Conservation (phyloP, 768 basidiomycete species). For the Agrocybe pediades region DNA sequence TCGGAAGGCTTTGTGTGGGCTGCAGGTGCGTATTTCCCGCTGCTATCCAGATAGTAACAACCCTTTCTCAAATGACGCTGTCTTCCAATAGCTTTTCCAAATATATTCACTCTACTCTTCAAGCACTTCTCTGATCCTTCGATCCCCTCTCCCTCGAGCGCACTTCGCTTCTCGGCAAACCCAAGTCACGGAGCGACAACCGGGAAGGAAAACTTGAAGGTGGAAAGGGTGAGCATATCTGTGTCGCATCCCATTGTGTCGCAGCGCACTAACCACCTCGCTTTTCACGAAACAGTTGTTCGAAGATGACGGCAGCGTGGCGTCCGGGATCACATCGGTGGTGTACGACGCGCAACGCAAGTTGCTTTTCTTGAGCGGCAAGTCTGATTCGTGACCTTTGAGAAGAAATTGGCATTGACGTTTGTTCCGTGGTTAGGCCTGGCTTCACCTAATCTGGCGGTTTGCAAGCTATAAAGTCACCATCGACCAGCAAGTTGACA, state of each 20-base stretch:
- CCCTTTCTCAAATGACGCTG: too few species aligned
- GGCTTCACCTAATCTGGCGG: slow-evolving; percentile 14
- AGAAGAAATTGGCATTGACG: not conserved
- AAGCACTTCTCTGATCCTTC: slow-evolving; percentile 45
- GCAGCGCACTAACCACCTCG: not conserved
- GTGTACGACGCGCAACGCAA: slow-evolving; percentile 48
- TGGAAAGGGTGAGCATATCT: slow-evolving; percentile 38
- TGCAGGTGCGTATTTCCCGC: slow-evolving; percentile 41
- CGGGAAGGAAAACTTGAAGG: slow-evolving; percentile 54
- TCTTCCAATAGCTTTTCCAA: slow-evolving; percentile 54
- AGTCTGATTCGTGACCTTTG: slow-evolving; percentile 11
- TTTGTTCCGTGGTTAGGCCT: slow-evolving; percentile 3
- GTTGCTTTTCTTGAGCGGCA: slow-evolving; percentile 56
- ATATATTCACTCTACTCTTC: slow-evolving; percentile 30
- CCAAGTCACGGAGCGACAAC: slow-evolving; percentile 38
- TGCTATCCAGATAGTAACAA: not conserved
- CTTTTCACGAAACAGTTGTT: slow-evolving; percentile 32
- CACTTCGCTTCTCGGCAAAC: slow-evolving; percentile 50
- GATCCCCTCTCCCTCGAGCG: slow-evolving; percentile 42
- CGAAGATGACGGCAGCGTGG: slow-evolving; percentile 57
- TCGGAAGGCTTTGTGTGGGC: slow-evolving; percentile 62
- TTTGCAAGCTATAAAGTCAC: slow-evolving; percentile 15
- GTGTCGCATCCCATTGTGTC: not conserved
- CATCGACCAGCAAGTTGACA: not conserved
- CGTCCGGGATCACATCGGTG: slow-evolving; percentile 51